Percentiles rank a stretch among this genome's conserved stretches.
phyloP scores from a whole-genome alignment of 2,329 filamentous ascomycete genomes.

The Arthrobotrys sphaeroides region DNA sequence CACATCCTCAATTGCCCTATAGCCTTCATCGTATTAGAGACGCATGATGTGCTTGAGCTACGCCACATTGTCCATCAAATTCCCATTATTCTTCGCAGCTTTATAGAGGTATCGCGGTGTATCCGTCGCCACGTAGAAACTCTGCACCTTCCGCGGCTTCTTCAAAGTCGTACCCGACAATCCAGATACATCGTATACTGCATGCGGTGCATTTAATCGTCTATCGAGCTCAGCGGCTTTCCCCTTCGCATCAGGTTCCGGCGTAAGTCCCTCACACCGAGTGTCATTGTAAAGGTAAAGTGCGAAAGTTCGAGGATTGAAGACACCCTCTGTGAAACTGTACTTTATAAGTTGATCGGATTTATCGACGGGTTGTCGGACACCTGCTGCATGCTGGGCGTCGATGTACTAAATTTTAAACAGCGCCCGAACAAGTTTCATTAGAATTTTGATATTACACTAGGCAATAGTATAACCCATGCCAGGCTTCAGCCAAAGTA shows the following conservation, averaged over 20 bases:
- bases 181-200: slow-evolving; percentile 32
- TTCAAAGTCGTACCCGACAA: slow-evolving; percentile 16
- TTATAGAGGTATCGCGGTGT: slow-evolving; percentile 19
- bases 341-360: slow-evolving; percentile 37
- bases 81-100: neutral
- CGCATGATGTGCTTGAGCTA: too few species aligned
- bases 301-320: slow-evolving; percentile 13
- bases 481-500: too few species aligned
- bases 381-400: slow-evolving; percentile 13
- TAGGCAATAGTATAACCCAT: too few species aligned
- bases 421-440: too few species aligned
- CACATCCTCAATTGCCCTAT: too few species aligned
- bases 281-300: slow-evolving; percentile 40
- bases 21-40: too few species aligned
- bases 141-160: slow-evolving; percentile 22
- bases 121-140: slow-evolving; percentile 35
- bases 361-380: slow-evolving; percentile 19
- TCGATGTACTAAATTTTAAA: slow-evolving; percentile 15
- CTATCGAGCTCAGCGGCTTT: neutral
- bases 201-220: neutral
- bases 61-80: slow-evolving; percentile 14
- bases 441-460: too few species aligned
- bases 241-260: neutral
- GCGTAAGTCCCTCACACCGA: slow-evolving; percentile 22
- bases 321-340: slow-evolving; percentile 32